Base-by-base conservation (phyloP, 2,329 filamentous ascomycete genomes). In the Aureobasidium sp. region DNA sequence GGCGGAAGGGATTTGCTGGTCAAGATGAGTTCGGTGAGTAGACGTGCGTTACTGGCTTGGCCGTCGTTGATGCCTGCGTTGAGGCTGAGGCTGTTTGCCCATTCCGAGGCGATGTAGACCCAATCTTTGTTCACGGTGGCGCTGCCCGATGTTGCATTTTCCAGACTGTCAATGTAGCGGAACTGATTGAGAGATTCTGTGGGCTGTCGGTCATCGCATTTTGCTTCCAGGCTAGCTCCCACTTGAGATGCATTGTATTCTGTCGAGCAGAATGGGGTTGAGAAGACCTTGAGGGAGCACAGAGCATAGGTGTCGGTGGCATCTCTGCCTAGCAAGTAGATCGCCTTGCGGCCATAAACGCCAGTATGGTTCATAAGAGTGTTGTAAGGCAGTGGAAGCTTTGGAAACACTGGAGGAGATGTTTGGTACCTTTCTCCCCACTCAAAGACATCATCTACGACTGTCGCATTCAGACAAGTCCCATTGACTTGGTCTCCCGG, bases 191-290 rank as follows among this genome's bases (percentile, higher is more conserved):
- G 16, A 1, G 19, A 4, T n/a, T 41, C 12, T 54, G 87, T 79
- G 0, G 65, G 42, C 0, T 69, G 60, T 38, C 83, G 76, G 24
- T 84, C 77, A 3, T 5, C 6, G 61, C 87, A 93, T 21, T 79
- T 68, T 0, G 82, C 78, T 27, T 69, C 70, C 64, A 91, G 75
- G 8, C 68, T 70, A 0, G 80, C 81, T 2, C 86, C 85, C 2
- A 64, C 70, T 2, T 63, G 64, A 5, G 68, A 71, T 0, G 71
- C 74, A 35, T 69, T 69, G 56, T 74, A 76, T 3, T 61, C 60
- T 0, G 87, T 90, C 0, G 80, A 84, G 65, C 88, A 93, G 11
- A 77, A 71, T 0, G 83, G 74, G 0, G 84, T 81, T 1, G 81
- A 65, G 58, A 81, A 83, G 0, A 81, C 84, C 19, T 79, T 77